A percentile compares a stretch with the other conserved stretches of the same genome.
phyloP scores from a whole-genome alignment of 805 yeast genomes.

The Osmozyma mogii region DNA sequence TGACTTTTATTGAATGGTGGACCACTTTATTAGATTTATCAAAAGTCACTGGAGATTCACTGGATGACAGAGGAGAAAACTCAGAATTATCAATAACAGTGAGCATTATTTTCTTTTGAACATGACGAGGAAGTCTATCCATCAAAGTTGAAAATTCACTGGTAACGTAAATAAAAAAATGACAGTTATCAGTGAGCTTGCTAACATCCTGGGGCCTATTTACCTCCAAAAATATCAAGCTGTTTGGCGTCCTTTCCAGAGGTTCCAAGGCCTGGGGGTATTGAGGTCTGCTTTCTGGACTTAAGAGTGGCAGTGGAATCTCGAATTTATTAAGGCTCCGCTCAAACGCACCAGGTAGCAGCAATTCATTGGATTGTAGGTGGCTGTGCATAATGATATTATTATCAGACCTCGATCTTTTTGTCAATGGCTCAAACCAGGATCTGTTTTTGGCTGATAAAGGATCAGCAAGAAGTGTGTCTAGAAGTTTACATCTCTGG shows the following conservation, averaged over 20 bases:
- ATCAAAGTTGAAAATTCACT: conserved; percentile 11
- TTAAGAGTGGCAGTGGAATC: conserved; percentile 25
- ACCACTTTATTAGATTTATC: conserved; percentile 6
- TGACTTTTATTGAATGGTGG: conserved; percentile 26
- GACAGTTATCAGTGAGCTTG: conserved; percentile 12
- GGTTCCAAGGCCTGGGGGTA: conserved; percentile 9
- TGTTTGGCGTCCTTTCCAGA: conserved; percentile 6
- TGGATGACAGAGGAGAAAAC: conserved; percentile 28
- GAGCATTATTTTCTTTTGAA: conserved; percentile 20
- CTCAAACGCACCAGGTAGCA: conserved; percentile 6
- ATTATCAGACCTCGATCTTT: conserved; percentile 14
- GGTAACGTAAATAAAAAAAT: conserved; percentile 17
- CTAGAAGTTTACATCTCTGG: conserved; percentile 23
- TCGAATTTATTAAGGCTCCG: conserved; percentile 6
- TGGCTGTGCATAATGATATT: conserved; percentile 14
- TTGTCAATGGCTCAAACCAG: conserved; percentile 23
- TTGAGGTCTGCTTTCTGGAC: conserved; percentile 17
- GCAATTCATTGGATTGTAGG: background rate
- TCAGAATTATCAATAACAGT: conserved; percentile 32
- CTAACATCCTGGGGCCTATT: conserved; percentile 10
- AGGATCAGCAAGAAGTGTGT: conserved; percentile 33
- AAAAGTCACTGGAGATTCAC: conserved; percentile 19
- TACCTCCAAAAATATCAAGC: conserved; percentile 17
- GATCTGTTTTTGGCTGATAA: conserved; percentile 22
- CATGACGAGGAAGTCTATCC: conserved; percentile 8